phyloP scores from a whole-genome alignment of 2,329 filamentous ascomycete species.

The Rhynchosporium secalis region DNA sequence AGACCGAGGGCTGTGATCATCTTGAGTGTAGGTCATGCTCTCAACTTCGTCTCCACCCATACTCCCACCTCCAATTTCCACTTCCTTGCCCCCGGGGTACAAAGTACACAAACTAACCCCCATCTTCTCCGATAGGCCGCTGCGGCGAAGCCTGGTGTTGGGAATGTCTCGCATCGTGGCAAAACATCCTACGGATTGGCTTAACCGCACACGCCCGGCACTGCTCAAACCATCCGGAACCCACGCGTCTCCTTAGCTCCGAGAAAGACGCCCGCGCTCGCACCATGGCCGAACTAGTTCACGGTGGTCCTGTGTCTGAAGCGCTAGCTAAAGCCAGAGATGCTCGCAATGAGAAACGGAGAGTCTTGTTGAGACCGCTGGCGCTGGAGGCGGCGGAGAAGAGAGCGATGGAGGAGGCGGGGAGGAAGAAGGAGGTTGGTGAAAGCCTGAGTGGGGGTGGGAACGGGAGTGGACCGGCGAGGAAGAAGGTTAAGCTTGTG shows the following conservation, averaged over 20 bases:
- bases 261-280: constrained; percentile 9
- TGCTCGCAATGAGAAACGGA: constrained; percentile 15
- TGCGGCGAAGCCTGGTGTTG: constrained; percentile 34
- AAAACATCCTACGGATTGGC: constrained; percentile 30
- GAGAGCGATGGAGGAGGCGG: constrained; percentile 8
- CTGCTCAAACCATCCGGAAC: constrained; percentile 23
- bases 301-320: constrained; percentile 28
- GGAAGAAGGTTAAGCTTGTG: constrained; percentile 9
- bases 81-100: no score
- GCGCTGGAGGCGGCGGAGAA: constrained; percentile 26
- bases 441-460: background rate
- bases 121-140: constrained; percentile 17
- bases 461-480: no score
- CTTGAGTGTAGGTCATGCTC: constrained; percentile 27
- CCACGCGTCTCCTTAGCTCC: constrained; percentile 2
- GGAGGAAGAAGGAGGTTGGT: constrained; percentile 1
- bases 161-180: constrained; percentile 27
- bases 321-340: constrained; percentile 20
- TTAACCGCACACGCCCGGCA: constrained; percentile 23
- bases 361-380: constrained; percentile 20
- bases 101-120: no score
- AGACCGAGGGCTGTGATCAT: constrained; percentile 31
- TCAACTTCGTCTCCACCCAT: no score
- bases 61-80: no score
- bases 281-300: constrained; percentile 22